Evolutionary conservation across 257 asterid genomes (phyloP), one percentile per base, ranked within the genome.

Genomic region (Solanum appendiculatum): DNA sequence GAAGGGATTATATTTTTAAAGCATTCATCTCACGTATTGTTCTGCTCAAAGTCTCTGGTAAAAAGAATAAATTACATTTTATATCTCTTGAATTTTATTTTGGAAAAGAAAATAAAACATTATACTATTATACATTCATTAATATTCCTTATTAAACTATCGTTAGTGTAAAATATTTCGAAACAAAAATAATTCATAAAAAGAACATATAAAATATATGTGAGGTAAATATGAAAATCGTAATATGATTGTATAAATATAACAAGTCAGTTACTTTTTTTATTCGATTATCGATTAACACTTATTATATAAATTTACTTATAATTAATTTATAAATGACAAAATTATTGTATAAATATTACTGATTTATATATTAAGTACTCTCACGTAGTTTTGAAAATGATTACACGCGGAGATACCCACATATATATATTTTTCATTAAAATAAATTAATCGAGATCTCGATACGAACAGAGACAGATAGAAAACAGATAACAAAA

Each of bases 121-220:
- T 12, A 20, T 6, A 18, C 16, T 16, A 3, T 0, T 54, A 54
- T 6, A 18, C 1, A 54, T 18, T 54, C 63, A 54, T 51, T 54
- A 64, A 27, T 29, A 66, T 66, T 66, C 74, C 21, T 66, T 66
- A 90, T 92, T 91, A 90, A 91, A 91, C 31, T 29, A 84, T 58
- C n/a, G 25, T 64, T 27, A 25, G 73, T 64, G 36, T 29, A 66
- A 66, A 25, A 11, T 16, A 29, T 29, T 29, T 29, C 0, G 1
- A 29, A 66, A 1, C 18, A 27, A 64, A 27, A 27, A 9, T 0
- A 27, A 27, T 1, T 64, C 73, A 64, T 27, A 64, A 5, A 64
- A 60, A 13, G 0, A 64, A 64, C 16, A 20, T 9, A 64, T 64
- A 64, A 25, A 25, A 64, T 29, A 64, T 64, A 64, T 64, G 16